Percentiles rank a stretch among this genome's conserved stretches.
These are phyloP conservation scores for Leccinum solheimii DNA, from an alignment of 1,284 basidiomycete species.

Conservation along the genomic window DNA sequence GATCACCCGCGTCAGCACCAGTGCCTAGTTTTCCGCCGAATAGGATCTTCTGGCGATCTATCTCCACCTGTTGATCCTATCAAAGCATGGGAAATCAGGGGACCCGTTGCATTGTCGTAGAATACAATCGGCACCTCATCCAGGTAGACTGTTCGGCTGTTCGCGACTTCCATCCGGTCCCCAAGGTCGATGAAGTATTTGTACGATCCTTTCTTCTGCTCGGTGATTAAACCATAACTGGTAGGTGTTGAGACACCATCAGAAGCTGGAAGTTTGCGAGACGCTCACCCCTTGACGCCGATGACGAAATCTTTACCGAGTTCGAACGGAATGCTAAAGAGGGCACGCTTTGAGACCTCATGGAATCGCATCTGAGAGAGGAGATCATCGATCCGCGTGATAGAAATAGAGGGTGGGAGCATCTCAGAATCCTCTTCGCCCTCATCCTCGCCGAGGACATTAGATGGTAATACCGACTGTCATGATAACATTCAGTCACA, in stretches of 20 bases:
- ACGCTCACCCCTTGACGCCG: slow-evolving; percentile 82
- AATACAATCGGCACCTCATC: slow-evolving; percentile 58
- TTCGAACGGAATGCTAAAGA: slow-evolving; percentile 82
- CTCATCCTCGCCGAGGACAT: slow-evolving; percentile 46
- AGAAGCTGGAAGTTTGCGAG: not conserved
- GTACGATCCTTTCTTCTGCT: slow-evolving; percentile 79
- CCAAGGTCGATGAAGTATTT: slow-evolving; percentile 82
- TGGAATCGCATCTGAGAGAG: slow-evolving; percentile 80
- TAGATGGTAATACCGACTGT: slow-evolving; percentile 64
- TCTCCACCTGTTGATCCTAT: slow-evolving; percentile 61
- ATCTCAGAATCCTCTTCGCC: slow-evolving; percentile 49
- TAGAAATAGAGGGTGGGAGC: slow-evolving; percentile 66
- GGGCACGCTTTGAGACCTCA: slow-evolving; percentile 85
- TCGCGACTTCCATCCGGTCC: slow-evolving; percentile 73
- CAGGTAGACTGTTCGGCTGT: slow-evolving; percentile 69
- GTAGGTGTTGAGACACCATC: slow-evolving; percentile 7
- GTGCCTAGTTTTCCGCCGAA: slow-evolving; percentile 64
- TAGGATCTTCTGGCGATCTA: slow-evolving; percentile 55
- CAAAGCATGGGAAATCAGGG: slow-evolving; percentile 22
- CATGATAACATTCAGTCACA: slow-evolving; percentile 8
- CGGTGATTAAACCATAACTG: slow-evolving; percentile 84
- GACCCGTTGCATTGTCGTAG: not conserved
- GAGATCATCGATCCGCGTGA: slow-evolving; percentile 75
- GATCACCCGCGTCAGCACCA: slow-evolving; percentile 46
- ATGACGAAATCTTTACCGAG: slow-evolving; percentile 83